Percentiles rank a stretch among this genome's conserved stretches.
Evolutionary conservation across 2,329 filamentous ascomycete genomes (phyloP).

Genomic region (Knufia petricola): DNA sequence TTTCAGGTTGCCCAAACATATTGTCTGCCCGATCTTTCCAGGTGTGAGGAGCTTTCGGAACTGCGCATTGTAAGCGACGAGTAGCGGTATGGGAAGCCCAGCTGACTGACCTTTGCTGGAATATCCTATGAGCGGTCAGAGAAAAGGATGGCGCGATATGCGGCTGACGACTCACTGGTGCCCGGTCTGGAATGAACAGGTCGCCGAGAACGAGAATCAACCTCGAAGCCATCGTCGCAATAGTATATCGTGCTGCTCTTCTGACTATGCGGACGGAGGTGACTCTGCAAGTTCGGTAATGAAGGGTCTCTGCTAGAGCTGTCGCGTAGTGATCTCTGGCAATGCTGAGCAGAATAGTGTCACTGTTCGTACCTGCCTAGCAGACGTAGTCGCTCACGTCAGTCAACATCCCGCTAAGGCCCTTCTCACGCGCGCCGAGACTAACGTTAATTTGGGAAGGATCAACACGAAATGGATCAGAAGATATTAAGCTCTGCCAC

Average conservation of each 20-base stretch:
- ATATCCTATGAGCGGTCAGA: slow-evolving; percentile 50
- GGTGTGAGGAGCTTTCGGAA: slow-evolving; percentile 79
- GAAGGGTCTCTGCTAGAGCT: too few relatives aligned
- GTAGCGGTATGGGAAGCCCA: neutral
- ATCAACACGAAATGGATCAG: neutral
- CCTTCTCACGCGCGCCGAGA: too few relatives aligned
- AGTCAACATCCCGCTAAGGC: too few relatives aligned
- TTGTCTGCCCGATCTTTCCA: slow-evolving; percentile 72
- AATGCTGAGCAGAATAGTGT: neutral
- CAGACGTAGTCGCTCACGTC: too few relatives aligned
- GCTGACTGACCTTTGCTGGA: slow-evolving; percentile 64
- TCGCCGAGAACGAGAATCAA: slow-evolving; percentile 87
- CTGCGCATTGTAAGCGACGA: slow-evolving; percentile 34
- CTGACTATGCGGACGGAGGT: too few relatives aligned
- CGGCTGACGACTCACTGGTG: slow-evolving; percentile 48
- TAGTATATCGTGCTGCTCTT: neutral
- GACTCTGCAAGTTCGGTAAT: too few relatives aligned
- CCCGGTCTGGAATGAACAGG: slow-evolving; percentile 86
- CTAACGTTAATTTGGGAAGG: neutral
- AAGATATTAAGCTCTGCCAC: neutral
- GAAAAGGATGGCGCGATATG: slow-evolving; percentile 14
- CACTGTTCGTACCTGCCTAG: too few relatives aligned
- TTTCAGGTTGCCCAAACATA: slow-evolving; percentile 71
- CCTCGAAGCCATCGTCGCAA: slow-evolving; percentile 59
- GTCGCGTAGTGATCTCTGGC: too few relatives aligned